Percentiles rank a stretch among this genome's conserved stretches.
Conservation (phyloP, 257 asterid genomes). For the Solanum rostratum region DNA sequence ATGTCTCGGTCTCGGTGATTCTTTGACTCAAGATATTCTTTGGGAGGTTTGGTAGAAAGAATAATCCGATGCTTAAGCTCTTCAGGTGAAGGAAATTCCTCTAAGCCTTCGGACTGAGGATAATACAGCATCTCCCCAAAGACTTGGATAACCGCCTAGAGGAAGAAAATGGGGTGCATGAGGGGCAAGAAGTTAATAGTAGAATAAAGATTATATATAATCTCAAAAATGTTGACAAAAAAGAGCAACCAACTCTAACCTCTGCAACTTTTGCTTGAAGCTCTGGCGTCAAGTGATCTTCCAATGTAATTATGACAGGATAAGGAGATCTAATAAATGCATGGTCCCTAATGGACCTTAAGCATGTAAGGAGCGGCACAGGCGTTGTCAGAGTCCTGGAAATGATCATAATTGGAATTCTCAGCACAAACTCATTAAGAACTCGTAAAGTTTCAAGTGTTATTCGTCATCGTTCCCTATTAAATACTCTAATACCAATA, state of each 20-base stretch:
- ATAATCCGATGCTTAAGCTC: constrained; percentile 56
- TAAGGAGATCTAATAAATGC: constrained; percentile 78
- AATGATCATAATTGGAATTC: constrained; percentile 1
- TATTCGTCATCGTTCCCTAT: background rate
- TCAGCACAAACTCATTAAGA: background rate
- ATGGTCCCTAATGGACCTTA: constrained; percentile 60
- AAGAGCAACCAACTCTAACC: constrained; percentile 28
- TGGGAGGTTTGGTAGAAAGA: constrained; percentile 90
- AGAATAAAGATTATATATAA: background rate
- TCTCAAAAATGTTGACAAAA: background rate
- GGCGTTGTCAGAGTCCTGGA: constrained; percentile 90
- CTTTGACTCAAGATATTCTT: constrained; percentile 56
- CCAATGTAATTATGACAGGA: constrained; percentile 83
- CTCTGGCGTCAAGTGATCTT: constrained; percentile 82
- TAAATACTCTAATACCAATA: background rate
- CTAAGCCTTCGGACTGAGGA: constrained; percentile 46
- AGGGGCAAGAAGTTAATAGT: background rate
- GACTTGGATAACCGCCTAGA: constrained; percentile 57
- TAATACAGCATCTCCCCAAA: constrained; percentile 75
- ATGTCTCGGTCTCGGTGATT: constrained; percentile 21
- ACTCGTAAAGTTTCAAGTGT: background rate
- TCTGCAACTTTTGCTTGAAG: constrained; percentile 93
- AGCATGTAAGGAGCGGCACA: constrained; percentile 55
- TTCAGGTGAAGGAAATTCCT: constrained; percentile 84
- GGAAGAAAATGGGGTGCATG: background rate